Evolutionary conservation across 192 early-diverging fungal genomes (phyloP), one percentile per base, ranked within the genome.

Genomic region (Rhizoclosmatium globosum): DNA sequence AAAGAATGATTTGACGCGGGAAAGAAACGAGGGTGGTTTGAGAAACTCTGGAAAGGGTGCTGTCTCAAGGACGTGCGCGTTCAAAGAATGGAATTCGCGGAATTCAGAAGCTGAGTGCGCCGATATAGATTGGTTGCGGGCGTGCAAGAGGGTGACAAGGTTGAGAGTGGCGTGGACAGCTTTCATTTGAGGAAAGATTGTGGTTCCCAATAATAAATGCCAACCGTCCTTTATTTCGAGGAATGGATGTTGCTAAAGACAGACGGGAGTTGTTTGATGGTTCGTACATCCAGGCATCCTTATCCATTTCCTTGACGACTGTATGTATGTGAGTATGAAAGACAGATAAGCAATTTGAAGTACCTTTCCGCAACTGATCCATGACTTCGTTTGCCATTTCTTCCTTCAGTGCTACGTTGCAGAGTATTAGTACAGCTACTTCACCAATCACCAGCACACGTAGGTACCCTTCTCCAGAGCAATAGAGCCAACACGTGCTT

Each of bases 241-340:
- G 31, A 31, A 31, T 31, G 31, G 31, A 31, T 31, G 31, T 31
- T 31, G 31, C 31, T 31, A 31, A 31, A 31, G 31, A 31, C 31
- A 31, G 31, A 31, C 31, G 31, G 31, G 31, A 31, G 31, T 31
- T 31, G 31, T 31, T 31, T 31, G 31, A 31, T 0, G 31, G 31
- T 39, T 64, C 62, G 39, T 60, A 73, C 56, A 73, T 73, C 71
- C 71, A 73, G n/a, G 61, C 71, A 73, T 73, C 71, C 21, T 58
- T 21, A 9, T 50, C 71, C 47, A 58, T n/a, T 6, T 76, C 74
- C 43, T 38, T 71, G 17, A 67, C 74, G 44, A 46, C 60, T 76
- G 48, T 11, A 44, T 60, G n/a, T 74, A 39, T 41, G 62, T 41
- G 11, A 39, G 21, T 23, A 21, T 2, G 62, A 13, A 39, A 3